Conservation (phyloP, 2,329 filamentous ascomycete species). For the Botrytis galanthina region DNA sequence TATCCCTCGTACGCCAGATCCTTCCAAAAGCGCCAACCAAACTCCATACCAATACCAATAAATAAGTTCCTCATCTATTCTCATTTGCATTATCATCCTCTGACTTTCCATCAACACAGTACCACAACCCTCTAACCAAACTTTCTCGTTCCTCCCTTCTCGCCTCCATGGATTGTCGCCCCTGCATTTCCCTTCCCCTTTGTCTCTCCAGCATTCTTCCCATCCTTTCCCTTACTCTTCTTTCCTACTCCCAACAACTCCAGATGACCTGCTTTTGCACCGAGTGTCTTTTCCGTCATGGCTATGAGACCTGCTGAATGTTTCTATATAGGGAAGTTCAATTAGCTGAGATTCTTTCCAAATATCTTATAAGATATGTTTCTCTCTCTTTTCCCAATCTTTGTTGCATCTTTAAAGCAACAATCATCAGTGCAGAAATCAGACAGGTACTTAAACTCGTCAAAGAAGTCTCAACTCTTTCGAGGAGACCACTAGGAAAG, state of each 20-base stretch:
- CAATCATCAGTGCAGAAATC: neutral
- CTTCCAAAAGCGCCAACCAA: neutral
- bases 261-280: conserved; percentile 66
- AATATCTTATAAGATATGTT: neutral
- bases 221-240: conserved; percentile 49
- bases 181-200: conserved; percentile 34
- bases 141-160: conserved; percentile 22
- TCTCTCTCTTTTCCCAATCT: too few relatives aligned
- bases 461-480: conserved; percentile 10
- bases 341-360: conserved; percentile 8
- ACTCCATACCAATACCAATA: neutral
- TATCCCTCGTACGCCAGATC: neutral
- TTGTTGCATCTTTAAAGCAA: neutral
- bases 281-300: conserved; percentile 66
- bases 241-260: conserved; percentile 67
- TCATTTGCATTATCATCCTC: neutral
- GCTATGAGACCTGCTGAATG: conserved; percentile 59
- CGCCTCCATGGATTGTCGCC: conserved; percentile 35
- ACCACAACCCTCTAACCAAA: neutral
- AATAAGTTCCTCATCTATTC: neutral
- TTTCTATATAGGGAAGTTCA: conserved; percentile 46
- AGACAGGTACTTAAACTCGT: conserved; percentile 13
- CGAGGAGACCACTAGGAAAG: conserved; percentile 14
- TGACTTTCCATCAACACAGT: too few relatives aligned
- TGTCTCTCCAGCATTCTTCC: conserved; percentile 35